Evolutionary conservation across 2,329 filamentous ascomycete species (phyloP), one percentile per base, ranked within the genome.

Genomic region (Malbranchea cinnamomea): DNA sequence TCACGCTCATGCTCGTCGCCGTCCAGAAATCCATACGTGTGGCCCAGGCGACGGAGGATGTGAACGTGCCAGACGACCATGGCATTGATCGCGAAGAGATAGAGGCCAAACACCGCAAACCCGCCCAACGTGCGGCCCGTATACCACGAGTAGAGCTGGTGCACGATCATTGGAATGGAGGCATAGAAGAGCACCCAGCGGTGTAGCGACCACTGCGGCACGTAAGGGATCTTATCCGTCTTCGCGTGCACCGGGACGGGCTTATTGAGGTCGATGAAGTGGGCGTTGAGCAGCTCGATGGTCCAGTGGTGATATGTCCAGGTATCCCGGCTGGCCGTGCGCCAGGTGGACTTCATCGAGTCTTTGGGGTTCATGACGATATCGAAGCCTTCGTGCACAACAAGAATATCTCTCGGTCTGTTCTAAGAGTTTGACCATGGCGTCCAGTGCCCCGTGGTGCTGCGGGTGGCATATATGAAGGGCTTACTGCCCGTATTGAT

Each of bases 1-100:
- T 62, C 58, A 10, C 59, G 52, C 11, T 46, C 51, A 36, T 62
- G 58, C 21, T 54, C 49, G 35, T 62, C 57, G 8, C 59, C 59
- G 34, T 63, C 59, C 2, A 63, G 46, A 32, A 56, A 62, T 4
- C 59, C 59, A 13, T 50, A 43, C 0, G 30, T 36, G 26, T 60
- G 54, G 1, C 53, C 57, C 1, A 61, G 35, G 4, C 45, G 45
- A 5, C 57, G 53, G 8, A 62, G 46, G 4, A 48, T 42, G 13
- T 52, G 48, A 4, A 60, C 37, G 30, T 60, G 47, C 25, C 52
- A 53, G 20, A 62, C 52, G n/a, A 51, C 49, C 23, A 53, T 57
- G 5, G 47, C 12, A 26, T 59, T 60, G 39, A 61, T 59, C n/a
- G 47, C 42, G 2, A 48, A 10, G 11, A 41, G 49, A 38, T 63